Conservation (phyloP, 129 eudicot species). For the Sambucus nigra region DNA sequence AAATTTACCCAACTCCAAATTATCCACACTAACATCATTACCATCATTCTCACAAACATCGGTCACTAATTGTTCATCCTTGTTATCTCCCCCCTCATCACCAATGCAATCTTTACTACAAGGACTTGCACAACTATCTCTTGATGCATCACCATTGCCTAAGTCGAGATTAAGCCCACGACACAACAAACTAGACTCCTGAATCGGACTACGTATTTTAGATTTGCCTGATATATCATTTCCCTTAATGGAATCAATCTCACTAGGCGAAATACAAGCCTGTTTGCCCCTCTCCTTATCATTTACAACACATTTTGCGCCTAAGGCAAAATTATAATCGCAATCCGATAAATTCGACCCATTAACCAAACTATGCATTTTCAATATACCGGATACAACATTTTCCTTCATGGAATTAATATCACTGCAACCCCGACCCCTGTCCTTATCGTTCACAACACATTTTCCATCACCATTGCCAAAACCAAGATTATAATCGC, state of each 20-base stretch:
- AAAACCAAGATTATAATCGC: background rate
- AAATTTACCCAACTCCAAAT: slow-evolving; percentile 19
- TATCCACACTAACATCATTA: slow-evolving; percentile 33
- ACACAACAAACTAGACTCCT: slow-evolving; percentile 8
- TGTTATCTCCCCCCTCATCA: slow-evolving; percentile 2
- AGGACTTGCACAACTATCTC: slow-evolving; percentile 19
- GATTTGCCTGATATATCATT: slow-evolving; percentile 11
- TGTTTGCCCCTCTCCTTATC: slow-evolving; percentile 7
- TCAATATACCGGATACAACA: slow-evolving; percentile 9
- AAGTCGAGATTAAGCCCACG: slow-evolving; percentile 1
- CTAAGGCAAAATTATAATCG: background rate
- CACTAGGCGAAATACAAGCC: slow-evolving; percentile 22
- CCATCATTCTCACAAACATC: slow-evolving; percentile 18
- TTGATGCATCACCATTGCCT: slow-evolving; percentile 13
- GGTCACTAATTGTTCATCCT: slow-evolving; percentile 22
- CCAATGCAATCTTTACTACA: slow-evolving; percentile 8
- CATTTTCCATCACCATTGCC: too few species aligned
- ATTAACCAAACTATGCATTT: slow-evolving; percentile 6
- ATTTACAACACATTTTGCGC: too few species aligned
- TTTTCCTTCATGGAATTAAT: slow-evolving; percentile 19
- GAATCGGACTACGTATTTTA: slow-evolving; percentile 1
- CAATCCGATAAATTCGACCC: slow-evolving; percentile 6
- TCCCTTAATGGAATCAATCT: slow-evolving; percentile 20
- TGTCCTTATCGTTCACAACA: slow-evolving; percentile 4
- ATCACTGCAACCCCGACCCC: slow-evolving; percentile 17